phyloP scores from a whole-genome alignment of 768 basidiomycete species.

The Royoungia palumana region DNA sequence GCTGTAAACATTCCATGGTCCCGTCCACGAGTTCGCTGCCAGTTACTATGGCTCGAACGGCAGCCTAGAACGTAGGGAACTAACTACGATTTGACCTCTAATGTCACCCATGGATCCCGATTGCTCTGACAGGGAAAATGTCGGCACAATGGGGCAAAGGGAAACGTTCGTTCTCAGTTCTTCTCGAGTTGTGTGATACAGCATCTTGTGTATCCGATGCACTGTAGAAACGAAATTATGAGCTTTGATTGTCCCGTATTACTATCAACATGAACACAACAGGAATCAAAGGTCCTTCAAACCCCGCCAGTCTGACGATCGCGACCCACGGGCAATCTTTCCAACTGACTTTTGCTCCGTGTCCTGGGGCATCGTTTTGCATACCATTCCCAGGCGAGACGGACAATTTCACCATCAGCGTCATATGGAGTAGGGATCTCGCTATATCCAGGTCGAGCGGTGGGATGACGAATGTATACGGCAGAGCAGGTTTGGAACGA shows the following conservation, averaged over 20 bases:
- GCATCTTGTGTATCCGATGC: no score
- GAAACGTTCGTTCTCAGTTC: no score
- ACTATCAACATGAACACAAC: constrained; percentile 1
- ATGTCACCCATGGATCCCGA: no score
- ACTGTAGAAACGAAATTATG: neutral
- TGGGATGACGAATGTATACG: constrained; percentile 93
- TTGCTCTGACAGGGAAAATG: no score
- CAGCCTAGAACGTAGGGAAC: no score
- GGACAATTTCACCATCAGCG: constrained; percentile 89
- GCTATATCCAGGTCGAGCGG: constrained; percentile 91
- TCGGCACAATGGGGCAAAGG: no score
- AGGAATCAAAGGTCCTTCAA: neutral
- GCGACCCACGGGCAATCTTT: constrained; percentile 67
- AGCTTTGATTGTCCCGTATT: neutral
- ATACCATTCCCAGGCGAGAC: constrained; percentile 97
- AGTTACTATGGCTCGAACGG: no score
- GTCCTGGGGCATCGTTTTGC: constrained; percentile 64
- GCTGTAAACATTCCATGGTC: no score
- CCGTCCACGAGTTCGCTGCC: no score
- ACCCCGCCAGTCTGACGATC: constrained; percentile 28
- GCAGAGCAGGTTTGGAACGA: constrained; percentile 88
- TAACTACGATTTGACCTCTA: no score
- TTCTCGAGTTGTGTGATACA: no score
- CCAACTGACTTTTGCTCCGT: constrained; percentile 59
- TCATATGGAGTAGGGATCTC: constrained; percentile 96